A percentile compares a stretch with the other conserved stretches of the same genome.
These are phyloP conservation scores for Tritrichomonas foetus DNA, from an alignment of 208 protist species.

Conservation along the genomic window DNA sequence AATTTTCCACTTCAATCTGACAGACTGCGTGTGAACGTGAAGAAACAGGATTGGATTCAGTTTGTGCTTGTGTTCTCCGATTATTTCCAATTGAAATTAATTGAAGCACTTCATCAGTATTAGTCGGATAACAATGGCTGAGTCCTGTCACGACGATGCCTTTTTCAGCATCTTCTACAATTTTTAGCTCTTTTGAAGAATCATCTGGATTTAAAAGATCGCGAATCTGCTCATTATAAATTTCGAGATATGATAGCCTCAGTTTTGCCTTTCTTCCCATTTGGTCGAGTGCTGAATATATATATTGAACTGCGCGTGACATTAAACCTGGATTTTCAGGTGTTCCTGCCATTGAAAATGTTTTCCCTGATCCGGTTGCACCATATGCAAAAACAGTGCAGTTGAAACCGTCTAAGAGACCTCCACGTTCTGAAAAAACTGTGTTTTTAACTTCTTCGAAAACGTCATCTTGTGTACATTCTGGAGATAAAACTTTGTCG, in stretches of 20 bases:
- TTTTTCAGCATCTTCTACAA: conserved; percentile 14
- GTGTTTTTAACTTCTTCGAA: conserved; percentile 2
- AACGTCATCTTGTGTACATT: background rate
- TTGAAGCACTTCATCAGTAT: conserved; percentile 2
- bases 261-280: background rate
- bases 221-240: conserved; percentile 41
- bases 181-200: background rate
- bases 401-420: conserved; percentile 24
- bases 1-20: conserved; percentile 33
- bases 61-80: background rate
- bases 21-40: conserved; percentile 36
- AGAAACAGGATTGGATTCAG: conserved; percentile 24
- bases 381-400: conserved; percentile 35
- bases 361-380: conserved; percentile 36
- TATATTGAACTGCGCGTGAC: background rate
- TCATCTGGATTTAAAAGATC: background rate
- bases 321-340: conserved; percentile 40
- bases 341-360: conserved; percentile 37
- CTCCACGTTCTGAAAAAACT: background rate
- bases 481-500: background rate
- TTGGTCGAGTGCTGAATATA: background rate
- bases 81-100: conserved; percentile 22
- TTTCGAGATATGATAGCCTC: conserved; percentile 36
- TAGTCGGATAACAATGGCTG: background rate
- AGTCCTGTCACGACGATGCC: conserved; percentile 33